phyloP scores from a whole-genome alignment of 2,329 filamentous ascomycete genomes.

The Botrytis fragariae region DNA sequence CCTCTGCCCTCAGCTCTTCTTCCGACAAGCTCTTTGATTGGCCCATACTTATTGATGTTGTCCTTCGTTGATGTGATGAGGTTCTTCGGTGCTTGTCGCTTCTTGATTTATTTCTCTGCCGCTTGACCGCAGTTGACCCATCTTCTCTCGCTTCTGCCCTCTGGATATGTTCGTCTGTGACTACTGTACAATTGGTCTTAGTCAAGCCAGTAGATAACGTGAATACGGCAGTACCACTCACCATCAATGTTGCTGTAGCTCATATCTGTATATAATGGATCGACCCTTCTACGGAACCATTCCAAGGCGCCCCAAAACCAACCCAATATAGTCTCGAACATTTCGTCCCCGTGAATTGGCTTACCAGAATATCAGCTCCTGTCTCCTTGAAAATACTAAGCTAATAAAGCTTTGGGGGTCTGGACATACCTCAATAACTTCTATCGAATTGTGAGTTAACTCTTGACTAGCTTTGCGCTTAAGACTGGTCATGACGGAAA shows the following conservation, averaged over 20 bases:
- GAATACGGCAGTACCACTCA: not conserved
- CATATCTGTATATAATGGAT: slow-evolving; percentile 22
- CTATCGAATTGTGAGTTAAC: slow-evolving; percentile 26
- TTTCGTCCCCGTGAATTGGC: slow-evolving; percentile 11
- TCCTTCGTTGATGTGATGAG: not conserved
- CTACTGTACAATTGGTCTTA: slow-evolving; percentile 21
- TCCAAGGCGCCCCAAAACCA: not conserved
- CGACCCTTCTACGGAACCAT: not conserved
- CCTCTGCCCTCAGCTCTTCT: slow-evolving; percentile 20
- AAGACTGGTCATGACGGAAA: slow-evolving; percentile 19
- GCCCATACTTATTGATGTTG: slow-evolving; percentile 12
- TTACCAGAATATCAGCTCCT: not conserved
- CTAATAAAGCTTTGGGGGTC: not conserved
- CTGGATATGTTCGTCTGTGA: slow-evolving; percentile 26
- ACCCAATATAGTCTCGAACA: slow-evolving; percentile 13
- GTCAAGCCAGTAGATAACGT: not conserved
- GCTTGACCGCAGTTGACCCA: slow-evolving; percentile 27
- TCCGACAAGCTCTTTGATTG: slow-evolving; percentile 23
- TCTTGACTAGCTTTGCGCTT: slow-evolving; percentile 33
- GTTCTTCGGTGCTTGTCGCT: not conserved
- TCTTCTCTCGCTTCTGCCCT: slow-evolving; percentile 22
- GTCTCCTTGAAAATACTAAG: too few relatives aligned
- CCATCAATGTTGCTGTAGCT: slow-evolving; percentile 17
- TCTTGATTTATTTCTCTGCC: slow-evolving; percentile 22
- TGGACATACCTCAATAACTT: slow-evolving; percentile 23